Evolutionary conservation across 306 rosid species (phyloP).

Genomic region (Vigna mungo): DNA sequence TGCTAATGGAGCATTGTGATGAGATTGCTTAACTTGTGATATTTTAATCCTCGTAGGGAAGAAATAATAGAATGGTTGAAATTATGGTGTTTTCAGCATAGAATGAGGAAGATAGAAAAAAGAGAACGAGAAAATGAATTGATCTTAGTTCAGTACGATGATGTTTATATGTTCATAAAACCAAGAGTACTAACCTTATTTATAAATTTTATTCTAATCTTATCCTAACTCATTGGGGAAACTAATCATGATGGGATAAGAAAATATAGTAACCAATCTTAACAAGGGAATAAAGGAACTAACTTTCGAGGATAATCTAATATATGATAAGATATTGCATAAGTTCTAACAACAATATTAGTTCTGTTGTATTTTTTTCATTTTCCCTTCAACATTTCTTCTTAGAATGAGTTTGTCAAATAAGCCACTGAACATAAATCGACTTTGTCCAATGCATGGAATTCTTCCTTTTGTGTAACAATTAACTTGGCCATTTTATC

Average conservation of each 20-base stretch:
- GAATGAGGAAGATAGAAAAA: not conserved
- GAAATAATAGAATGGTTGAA: not conserved
- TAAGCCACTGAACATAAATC: not conserved
- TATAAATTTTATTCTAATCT: not conserved
- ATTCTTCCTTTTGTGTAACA: not conserved
- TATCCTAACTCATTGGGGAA: not conserved
- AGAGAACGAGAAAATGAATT: not conserved
- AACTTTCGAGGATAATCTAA: not conserved
- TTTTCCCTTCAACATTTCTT: not conserved
- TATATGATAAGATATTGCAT: not conserved
- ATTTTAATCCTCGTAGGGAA: constrained; percentile 22
- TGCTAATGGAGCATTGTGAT: not conserved
- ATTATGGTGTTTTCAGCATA: not conserved
- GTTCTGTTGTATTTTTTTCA: not conserved
- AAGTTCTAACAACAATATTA: not conserved
- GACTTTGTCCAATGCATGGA: not conserved
- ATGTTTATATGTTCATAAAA: not conserved
- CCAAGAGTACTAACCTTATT: not conserved
- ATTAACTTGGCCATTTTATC: not conserved
- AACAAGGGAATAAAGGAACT: not conserved
- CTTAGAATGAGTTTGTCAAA: not conserved
- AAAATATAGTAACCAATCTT: not conserved
- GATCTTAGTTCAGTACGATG: not conserved
- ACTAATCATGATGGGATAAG: not conserved
- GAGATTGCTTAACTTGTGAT: constrained; percentile 16